A percentile compares a stretch with the other conserved stretches of the same genome.
phyloP scores from a whole-genome alignment of 2,329 filamentous ascomycete species.

The Calonectria honghensis region DNA sequence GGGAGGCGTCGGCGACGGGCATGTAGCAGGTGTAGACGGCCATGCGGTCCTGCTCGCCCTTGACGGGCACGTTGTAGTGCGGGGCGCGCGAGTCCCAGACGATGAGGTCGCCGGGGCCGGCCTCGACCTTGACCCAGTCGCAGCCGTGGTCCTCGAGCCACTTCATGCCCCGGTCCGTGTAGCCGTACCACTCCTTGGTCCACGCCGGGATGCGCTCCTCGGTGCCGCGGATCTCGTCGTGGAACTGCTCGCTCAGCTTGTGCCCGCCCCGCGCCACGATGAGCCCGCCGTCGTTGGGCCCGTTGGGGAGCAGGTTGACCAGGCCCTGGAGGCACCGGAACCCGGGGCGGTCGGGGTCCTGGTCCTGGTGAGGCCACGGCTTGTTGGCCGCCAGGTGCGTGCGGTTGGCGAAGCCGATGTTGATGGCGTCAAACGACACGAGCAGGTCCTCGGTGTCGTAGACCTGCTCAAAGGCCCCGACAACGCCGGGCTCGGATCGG shows the following conservation, averaged over 20 bases:
- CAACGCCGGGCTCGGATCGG: constrained; percentile 66
- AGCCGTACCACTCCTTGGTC: constrained; percentile 58
- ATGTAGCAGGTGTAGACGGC: constrained; percentile 58
- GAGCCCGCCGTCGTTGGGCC: constrained; percentile 59
- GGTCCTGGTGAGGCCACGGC: constrained; percentile 51
- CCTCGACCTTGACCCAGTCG: constrained; percentile 62
- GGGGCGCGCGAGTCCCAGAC: constrained; percentile 63
- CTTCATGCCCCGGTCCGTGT: constrained; percentile 60
- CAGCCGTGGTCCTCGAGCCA: constrained; percentile 59
- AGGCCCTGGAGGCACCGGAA: constrained; percentile 72
- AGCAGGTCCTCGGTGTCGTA: constrained; percentile 67
- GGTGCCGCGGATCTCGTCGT: constrained; percentile 57
- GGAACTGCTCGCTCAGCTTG: constrained; percentile 57
- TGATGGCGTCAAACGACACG: constrained; percentile 65
- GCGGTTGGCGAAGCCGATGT: constrained; percentile 65
- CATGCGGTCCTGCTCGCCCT: constrained; percentile 60
- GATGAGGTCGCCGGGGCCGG: constrained; percentile 66
- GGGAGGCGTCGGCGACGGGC: constrained; percentile 46
- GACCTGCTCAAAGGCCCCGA: constrained; percentile 67
- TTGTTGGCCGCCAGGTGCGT: constrained; percentile 54
- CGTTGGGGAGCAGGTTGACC: constrained; percentile 64
- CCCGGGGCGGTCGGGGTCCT: constrained; percentile 56
- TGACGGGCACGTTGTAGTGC: constrained; percentile 64
- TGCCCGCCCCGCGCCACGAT: constrained; percentile 56
- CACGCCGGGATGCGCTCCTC: constrained; percentile 62